Evolutionary conservation across 1,139 yeast genomes (phyloP).

Genomic region (Entelexis sorbosivorans): DNA sequence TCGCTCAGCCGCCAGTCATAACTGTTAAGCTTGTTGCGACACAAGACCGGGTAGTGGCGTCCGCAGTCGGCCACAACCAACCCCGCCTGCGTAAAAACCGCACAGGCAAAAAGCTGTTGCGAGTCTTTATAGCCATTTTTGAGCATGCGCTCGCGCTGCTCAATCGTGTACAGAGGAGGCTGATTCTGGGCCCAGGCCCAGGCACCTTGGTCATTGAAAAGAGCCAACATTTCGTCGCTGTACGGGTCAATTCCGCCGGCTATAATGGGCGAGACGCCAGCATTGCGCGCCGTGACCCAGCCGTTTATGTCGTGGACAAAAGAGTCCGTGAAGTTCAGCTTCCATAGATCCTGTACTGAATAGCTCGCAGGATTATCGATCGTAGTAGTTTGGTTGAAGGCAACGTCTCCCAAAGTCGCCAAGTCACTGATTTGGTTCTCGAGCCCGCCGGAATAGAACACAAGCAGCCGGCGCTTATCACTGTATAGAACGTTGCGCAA

Average conservation of each 20-base stretch:
- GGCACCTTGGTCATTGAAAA: conserved; percentile 10
- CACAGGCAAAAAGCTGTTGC: conserved; percentile 41
- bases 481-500: conserved; percentile 12
- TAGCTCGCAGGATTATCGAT: background rate
- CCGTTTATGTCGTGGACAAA: background rate
- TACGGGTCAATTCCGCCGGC: conserved; percentile 5
- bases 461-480: conserved; percentile 12
- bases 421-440: background rate
- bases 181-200: conserved; percentile 23
- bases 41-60: conserved; percentile 41
- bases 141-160: conserved; percentile 18
- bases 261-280: conserved; percentile 22
- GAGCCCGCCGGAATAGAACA: conserved; percentile 1
- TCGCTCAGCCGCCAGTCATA: conserved; percentile 41
- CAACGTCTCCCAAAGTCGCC: background rate
- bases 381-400: conserved; percentile 7
- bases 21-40: conserved; percentile 38
- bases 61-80: conserved; percentile 62
- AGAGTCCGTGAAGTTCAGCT: conserved; percentile 15
- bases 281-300: conserved; percentile 10
- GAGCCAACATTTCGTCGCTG: conserved; percentile 2
- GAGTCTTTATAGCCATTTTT: conserved; percentile 15
- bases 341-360: conserved; percentile 8
- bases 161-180: conserved; percentile 17
- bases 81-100: conserved; percentile 39